Conservation (phyloP, 2,329 filamentous ascomycete genomes). For the Westerdykella sp. region DNA sequence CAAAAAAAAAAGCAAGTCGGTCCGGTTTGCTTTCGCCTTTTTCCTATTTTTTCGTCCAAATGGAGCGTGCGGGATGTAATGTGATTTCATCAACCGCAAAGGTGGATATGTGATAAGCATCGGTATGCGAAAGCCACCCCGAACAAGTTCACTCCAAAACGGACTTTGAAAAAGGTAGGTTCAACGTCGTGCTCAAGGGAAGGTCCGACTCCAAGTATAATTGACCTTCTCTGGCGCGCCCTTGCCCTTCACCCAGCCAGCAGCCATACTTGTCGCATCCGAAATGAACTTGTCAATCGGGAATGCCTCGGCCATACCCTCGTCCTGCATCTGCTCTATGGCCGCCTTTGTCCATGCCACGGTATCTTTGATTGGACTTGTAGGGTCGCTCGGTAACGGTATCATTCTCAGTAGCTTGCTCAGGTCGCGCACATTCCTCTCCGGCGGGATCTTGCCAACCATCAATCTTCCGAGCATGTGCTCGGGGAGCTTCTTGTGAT, state of each 20-base stretch:
- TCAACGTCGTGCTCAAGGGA: constrained; percentile 6
- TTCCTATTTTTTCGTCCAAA: too few relatives aligned
- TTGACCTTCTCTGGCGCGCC: constrained; percentile 9
- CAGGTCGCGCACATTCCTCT: constrained; percentile 3
- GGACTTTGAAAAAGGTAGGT: too few relatives aligned
- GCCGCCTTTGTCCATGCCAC: constrained; percentile 10
- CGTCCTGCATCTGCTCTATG: constrained; percentile 8
- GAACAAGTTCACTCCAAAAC: too few relatives aligned
- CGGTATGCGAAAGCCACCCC: too few relatives aligned
- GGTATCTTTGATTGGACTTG: constrained; percentile 1
- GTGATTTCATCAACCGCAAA: too few relatives aligned
- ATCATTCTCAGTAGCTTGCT: constrained; percentile 4
- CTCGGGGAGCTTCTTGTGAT: constrained; percentile 4
- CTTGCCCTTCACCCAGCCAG: constrained; percentile 2
- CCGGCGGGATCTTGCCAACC: constrained; percentile 12
- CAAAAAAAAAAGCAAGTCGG: too few relatives aligned
- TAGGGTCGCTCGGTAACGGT: constrained; percentile 10
- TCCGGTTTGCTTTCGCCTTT: too few relatives aligned
- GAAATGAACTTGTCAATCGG: constrained; percentile 10
- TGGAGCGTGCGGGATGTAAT: too few relatives aligned
- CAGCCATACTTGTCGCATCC: constrained; percentile 7
- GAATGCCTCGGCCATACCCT: constrained; percentile 10
- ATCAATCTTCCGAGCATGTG: constrained; percentile 12
- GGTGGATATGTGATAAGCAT: too few relatives aligned
- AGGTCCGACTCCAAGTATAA: constrained; percentile 15